Percentiles rank a stretch among this genome's conserved stretches.
phyloP scores from a whole-genome alignment of 345 rosid genomes.

The Schrenkiella parvula region DNA sequence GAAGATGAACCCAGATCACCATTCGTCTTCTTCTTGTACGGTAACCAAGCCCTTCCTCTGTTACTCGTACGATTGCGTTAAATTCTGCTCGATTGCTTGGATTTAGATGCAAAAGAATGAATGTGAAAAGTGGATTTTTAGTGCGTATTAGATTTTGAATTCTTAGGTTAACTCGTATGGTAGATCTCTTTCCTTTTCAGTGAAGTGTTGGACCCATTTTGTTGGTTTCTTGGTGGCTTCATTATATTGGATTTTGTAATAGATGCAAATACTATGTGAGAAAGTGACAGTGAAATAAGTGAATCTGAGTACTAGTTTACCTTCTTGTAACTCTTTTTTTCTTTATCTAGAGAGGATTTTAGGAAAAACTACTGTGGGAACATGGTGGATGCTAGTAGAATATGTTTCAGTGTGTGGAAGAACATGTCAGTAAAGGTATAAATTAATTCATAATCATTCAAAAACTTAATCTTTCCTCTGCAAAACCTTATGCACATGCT shows the following conservation, averaged over 20 bases:
- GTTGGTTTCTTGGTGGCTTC: slow-evolving; percentile 1
- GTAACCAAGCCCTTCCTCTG: slow-evolving; percentile 6
- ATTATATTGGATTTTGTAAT: not conserved
- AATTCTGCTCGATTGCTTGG: not conserved
- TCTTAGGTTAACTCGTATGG: not conserved
- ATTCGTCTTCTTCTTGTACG: slow-evolving; percentile 64
- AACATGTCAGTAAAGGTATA: slow-evolving; percentile 59
- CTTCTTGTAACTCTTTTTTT: not conserved
- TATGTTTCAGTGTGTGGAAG: slow-evolving; percentile 67
- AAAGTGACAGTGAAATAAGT: not conserved
- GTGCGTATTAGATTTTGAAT: not conserved
- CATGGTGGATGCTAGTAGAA: slow-evolving; percentile 40
- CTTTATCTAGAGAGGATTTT: slow-evolving; percentile 49
- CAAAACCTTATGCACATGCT: not conserved
- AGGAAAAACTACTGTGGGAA: slow-evolving; percentile 9
- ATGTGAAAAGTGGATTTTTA: not conserved
- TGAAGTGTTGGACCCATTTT: not conserved
- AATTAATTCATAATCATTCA: not conserved
- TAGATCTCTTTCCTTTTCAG: not conserved
- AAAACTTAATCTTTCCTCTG: not conserved
- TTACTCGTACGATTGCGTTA: not conserved
- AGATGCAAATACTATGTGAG: not conserved
- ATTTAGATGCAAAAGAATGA: not conserved
- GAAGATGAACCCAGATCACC: slow-evolving; percentile 69
- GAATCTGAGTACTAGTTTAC: not conserved